A percentile compares a stretch with the other conserved stretches of the same genome.
Evolutionary conservation across 192 early-diverging fungal genomes (phyloP).

Genomic region (Backusella tarrabulga): DNA sequence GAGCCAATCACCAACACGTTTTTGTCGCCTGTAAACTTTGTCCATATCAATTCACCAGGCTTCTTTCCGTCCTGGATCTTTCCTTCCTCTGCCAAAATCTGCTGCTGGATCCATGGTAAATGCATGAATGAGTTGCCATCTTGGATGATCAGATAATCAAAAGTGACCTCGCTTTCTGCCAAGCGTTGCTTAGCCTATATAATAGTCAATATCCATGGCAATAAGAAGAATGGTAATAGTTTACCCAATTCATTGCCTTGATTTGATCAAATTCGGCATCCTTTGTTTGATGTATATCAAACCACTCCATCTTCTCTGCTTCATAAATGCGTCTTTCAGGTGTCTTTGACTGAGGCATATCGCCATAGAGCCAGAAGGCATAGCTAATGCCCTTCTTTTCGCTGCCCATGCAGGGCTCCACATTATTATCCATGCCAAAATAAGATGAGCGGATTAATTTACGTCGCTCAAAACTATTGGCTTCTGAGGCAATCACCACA

Average conservation of each 20-base stretch:
- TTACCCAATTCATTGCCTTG: constrained; percentile 30
- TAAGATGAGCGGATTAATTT: constrained; percentile 48
- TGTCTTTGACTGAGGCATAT: constrained; percentile 29
- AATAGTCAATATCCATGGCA: neutral
- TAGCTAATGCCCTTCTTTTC: constrained; percentile 35
- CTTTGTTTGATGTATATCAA: constrained; percentile 37
- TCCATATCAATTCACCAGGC: constrained; percentile 1
- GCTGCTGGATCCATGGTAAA: constrained; percentile 25
- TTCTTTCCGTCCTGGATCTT: neutral
- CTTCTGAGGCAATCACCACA: constrained; percentile 46
- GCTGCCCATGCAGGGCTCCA: constrained; percentile 50
- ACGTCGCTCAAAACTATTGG: constrained; percentile 39
- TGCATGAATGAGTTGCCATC: constrained; percentile 37
- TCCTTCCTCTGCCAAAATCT: constrained; percentile 8
- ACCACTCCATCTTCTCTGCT: constrained; percentile 54
- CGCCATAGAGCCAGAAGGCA: constrained; percentile 46
- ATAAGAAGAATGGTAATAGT: neutral
- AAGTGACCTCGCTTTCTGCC: constrained; percentile 26
- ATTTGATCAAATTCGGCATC: constrained; percentile 14
- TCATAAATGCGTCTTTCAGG: constrained; percentile 33
- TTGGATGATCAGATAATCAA: constrained; percentile 43
- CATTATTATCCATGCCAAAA: constrained; percentile 54
- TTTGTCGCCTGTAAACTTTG: constrained; percentile 9
- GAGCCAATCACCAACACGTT: constrained; percentile 31
- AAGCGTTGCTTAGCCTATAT: constrained; percentile 20